Conservation (phyloP, 305 asterid species). For the Caryopteris hybrid region DNA sequence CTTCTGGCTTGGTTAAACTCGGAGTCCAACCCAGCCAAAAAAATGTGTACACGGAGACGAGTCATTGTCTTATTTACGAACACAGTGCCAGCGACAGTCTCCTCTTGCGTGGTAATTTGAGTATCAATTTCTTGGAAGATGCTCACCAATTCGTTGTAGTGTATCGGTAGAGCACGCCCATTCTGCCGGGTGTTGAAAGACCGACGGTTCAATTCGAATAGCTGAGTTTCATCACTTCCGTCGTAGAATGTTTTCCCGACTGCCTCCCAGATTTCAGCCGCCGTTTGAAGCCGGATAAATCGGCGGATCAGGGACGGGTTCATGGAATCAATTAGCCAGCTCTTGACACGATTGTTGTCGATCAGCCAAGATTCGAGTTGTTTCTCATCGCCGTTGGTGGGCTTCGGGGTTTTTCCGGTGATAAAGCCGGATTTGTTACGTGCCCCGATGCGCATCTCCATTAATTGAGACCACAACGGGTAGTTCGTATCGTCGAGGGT, state of each 20-base stretch:
- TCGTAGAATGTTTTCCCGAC: slow-evolving; percentile 8
- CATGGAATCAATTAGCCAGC: slow-evolving; percentile 12
- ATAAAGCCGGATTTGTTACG: neutral
- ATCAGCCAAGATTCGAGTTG: neutral
- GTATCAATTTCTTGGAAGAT: neutral
- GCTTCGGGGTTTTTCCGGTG: neutral
- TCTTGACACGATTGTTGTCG: neutral
- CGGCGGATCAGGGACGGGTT: slow-evolving; percentile 6
- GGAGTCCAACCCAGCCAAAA: slow-evolving; percentile 3
- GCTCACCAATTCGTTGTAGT: neutral
- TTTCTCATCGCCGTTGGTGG: neutral
- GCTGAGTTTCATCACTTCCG: neutral
- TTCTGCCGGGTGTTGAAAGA: neutral
- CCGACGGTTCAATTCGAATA: neutral
- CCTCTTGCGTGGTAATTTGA: neutral
- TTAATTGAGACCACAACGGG: slow-evolving; percentile 19
- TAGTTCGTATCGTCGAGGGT: slow-evolving; percentile 6
- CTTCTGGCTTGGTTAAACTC: slow-evolving; percentile 11
- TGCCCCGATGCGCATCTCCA: slow-evolving; percentile 13
- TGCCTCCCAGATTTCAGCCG: slow-evolving; percentile 14
- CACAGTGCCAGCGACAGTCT: neutral
- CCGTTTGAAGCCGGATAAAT: neutral
- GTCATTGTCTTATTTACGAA: neutral
- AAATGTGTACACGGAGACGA: neutral
- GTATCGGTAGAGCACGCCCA: neutral